Evolutionary conservation across 2,329 filamentous ascomycete species (phyloP).

Genomic region (Talaromyces funiculosus): DNA sequence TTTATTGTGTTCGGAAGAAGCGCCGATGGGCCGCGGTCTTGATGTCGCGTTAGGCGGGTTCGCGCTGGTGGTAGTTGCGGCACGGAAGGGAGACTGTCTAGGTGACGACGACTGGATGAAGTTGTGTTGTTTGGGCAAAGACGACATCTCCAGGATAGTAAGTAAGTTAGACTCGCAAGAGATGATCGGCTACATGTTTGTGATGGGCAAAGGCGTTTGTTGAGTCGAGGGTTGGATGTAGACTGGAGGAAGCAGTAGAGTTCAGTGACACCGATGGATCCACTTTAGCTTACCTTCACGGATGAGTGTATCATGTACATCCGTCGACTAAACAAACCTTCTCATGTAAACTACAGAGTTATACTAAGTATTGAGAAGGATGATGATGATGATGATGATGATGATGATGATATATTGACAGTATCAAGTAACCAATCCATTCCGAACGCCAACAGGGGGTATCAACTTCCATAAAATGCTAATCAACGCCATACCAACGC

Average conservation of each 20-base stretch:
- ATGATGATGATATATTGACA: too few species aligned
- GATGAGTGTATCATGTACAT: too few species aligned
- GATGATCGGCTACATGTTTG: conserved; percentile 26
- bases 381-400: too few species aligned
- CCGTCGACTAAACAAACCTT: too few species aligned
- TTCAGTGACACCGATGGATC: background rate
- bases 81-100: conserved; percentile 17
- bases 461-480: background rate
- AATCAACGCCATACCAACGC: background rate
- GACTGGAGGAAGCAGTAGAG: background rate
- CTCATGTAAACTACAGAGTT: too few species aligned
- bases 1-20: background rate
- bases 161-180: background rate
- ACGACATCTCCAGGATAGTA: conserved; percentile 29
- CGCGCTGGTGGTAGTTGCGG: background rate
- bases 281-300: background rate
- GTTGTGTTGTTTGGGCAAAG: conserved; percentile 26
- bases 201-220: background rate
- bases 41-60: background rate
- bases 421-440: background rate
- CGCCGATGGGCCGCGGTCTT: conserved; percentile 19
- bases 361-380: too few species aligned
- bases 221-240: background rate
- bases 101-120: conserved; percentile 25
- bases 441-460: background rate